phyloP scores from a whole-genome alignment of 2,329 filamentous ascomycete species.

The Tolypocladium inflatum region DNA sequence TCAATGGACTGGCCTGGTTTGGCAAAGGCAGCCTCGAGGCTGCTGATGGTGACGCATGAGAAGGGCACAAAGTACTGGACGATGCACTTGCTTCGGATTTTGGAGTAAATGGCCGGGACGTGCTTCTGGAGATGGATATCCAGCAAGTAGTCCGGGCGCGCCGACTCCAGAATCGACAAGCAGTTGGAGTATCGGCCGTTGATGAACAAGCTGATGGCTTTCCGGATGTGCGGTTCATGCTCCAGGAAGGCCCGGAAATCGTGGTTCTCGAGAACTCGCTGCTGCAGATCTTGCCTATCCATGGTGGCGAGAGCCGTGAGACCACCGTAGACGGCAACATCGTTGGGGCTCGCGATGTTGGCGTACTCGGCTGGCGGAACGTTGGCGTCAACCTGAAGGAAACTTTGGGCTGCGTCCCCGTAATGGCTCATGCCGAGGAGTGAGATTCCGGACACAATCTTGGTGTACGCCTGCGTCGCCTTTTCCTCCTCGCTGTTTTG shows the following conservation, averaged over 20 bases:
- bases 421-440: conserved; percentile 37
- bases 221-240: conserved; percentile 86
- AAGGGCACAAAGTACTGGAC: conserved; percentile 89
- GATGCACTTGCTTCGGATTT: conserved; percentile 84
- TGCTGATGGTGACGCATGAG: conserved; percentile 72
- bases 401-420: conserved; percentile 58
- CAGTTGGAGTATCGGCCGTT: conserved; percentile 83
- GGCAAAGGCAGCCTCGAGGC: conserved; percentile 69
- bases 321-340: conserved; percentile 85
- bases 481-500: conserved; percentile 37
- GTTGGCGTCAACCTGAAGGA: conserved; percentile 54
- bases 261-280: conserved; percentile 66
- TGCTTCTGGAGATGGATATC: conserved; percentile 78
- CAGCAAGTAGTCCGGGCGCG: conserved; percentile 78
- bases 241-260: conserved; percentile 83
- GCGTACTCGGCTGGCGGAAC: conserved; percentile 47
- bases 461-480: conserved; percentile 37
- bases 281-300: conserved; percentile 67
- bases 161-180: conserved; percentile 70
- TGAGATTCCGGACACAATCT: conserved; percentile 41
- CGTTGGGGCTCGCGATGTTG: conserved; percentile 70
- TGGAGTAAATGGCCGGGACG: conserved; percentile 57
- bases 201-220: conserved; percentile 82
- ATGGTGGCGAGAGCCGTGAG: conserved; percentile 86
- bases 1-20: conserved; percentile 54